A percentile compares a stretch with the other conserved stretches of the same genome.
These are phyloP conservation scores for Curvularia sp. DNA, from an alignment of 2,329 filamentous ascomycete species.

Conservation along the genomic window DNA sequence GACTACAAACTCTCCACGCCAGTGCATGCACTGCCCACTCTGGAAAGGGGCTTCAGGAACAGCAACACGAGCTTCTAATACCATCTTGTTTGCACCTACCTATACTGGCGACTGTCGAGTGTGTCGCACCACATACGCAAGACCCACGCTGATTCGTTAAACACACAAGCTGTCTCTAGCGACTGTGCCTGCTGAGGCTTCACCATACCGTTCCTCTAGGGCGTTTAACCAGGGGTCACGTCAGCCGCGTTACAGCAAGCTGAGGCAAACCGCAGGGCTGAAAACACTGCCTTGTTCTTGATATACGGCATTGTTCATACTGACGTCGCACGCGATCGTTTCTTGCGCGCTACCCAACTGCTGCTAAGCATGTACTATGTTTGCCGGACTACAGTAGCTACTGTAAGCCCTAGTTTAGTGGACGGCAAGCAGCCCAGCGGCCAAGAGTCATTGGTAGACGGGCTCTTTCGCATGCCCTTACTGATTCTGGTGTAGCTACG, in stretches of 20 bases:
- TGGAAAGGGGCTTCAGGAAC: constrained; percentile 10
- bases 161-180: neutral
- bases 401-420: neutral
- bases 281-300: constrained; percentile 11
- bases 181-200: neutral
- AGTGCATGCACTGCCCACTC: neutral
- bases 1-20: neutral
- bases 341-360: neutral
- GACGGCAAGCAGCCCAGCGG: neutral
- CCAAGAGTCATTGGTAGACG: neutral
- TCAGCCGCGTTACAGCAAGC: constrained; percentile 9
- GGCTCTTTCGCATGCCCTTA: constrained; percentile 2
- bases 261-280: constrained; percentile 16
- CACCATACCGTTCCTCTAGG: constrained; percentile 2
- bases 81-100: neutral
- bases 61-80: constrained; percentile 22
- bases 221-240: constrained; percentile 3
- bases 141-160: constrained; percentile 14
- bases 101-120: constrained; percentile 3
- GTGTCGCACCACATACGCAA: constrained; percentile 2
- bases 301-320: constrained; percentile 2
- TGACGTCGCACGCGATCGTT: constrained; percentile 8
- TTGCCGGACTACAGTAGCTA: neutral
- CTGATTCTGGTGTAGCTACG: constrained; percentile 4
- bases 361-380: constrained; percentile 1